phyloP scores from a whole-genome alignment of 371 early-diverging fungal species.

The Apophysomyces ossiformis region DNA sequence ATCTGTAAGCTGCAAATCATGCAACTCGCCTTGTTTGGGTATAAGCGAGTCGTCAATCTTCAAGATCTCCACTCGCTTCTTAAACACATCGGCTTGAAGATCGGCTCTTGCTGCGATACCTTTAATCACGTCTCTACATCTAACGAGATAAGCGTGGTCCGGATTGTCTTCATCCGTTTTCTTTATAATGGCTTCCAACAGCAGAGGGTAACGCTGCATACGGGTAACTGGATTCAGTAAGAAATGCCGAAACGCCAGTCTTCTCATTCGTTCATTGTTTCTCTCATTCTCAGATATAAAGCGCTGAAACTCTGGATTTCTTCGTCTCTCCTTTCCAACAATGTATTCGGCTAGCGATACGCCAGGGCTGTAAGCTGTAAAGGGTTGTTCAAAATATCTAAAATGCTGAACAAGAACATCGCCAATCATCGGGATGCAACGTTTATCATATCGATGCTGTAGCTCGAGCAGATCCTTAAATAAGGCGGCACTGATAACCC shows the following conservation, averaged over 20 bases:
- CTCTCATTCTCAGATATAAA: constrained; percentile 71
- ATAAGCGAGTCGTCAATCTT: constrained; percentile 47
- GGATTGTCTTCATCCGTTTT: constrained; percentile 84
- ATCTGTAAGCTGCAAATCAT: constrained; percentile 75
- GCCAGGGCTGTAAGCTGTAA: constrained; percentile 88
- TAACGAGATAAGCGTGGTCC: constrained; percentile 75
- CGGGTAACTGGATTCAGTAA: constrained; percentile 79
- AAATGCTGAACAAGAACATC: constrained; percentile 84
- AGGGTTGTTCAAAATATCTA: constrained; percentile 75
- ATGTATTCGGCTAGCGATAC: constrained; percentile 84
- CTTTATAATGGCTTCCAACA: constrained; percentile 85
- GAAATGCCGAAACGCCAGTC: constrained; percentile 65
- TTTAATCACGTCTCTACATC: constrained; percentile 69
- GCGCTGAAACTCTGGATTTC: constrained; percentile 70
- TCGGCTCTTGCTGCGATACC: constrained; percentile 47
- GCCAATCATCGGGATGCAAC: constrained; percentile 81
- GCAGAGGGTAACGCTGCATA: constrained; percentile 87
- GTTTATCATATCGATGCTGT: constrained; percentile 63
- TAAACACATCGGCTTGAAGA: constrained; percentile 26
- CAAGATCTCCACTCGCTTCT: constrained; percentile 39
- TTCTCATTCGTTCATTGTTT: constrained; percentile 62
- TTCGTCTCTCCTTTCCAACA: constrained; percentile 73
- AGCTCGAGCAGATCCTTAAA: constrained; percentile 67
- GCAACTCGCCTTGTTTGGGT: constrained; percentile 53
- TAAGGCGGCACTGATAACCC: constrained; percentile 74